Base-by-base conservation (phyloP, 202 grass and related monocot genomes). In the Digitaria exilis region DNA sequence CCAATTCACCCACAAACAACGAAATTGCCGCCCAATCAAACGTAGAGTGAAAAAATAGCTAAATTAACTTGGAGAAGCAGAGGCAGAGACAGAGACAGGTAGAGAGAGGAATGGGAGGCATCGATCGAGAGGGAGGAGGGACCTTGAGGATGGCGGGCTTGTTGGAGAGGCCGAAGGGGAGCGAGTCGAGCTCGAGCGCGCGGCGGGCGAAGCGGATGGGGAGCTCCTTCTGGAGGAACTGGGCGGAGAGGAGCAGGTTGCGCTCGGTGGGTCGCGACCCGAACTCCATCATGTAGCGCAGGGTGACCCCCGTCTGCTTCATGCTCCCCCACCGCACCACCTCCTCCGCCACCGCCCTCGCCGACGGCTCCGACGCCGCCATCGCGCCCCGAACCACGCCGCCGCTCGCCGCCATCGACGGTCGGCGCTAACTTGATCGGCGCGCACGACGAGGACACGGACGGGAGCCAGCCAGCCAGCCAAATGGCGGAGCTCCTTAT, bases 261-360 rank as follows among this genome's bases (percentile, higher is more conserved):
- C 77, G 87, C 61, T 80, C 69, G 51, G 71, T 92, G 49, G 90
- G 92, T 42, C 75, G 74, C 44, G 93, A 91, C 18, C 96, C 93
- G 84, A 98, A 98, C 92, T 98, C 96, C 92, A 88, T 98, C 96
- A 98, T 98, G 91, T 94, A 98, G 56, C 96, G 59, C 88, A 98
- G 79, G 71, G 82, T 96, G 72, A 98, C 96, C 65, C 96, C 96
- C 0, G 85, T 95, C 80, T 86, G 91, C 80, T 95, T 95, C 96
- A 98, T 94, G 75, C 82, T 72, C 35, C 88, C 93, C 96, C 96
- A 98, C 17, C 89, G 46, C 58, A 68, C 87, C 84, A 98, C 80
- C 91, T 98, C 96, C 88, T 98, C 96, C 67, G 81, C 87, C 87
- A 89, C 74, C 80, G 90, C 87, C 76, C 88, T 78, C 66, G 88